Evolutionary conservation across 139 green algal genomes (phyloP), one percentile per base, ranked within the genome.

Genomic region (Picochlorum costavermella): DNA sequence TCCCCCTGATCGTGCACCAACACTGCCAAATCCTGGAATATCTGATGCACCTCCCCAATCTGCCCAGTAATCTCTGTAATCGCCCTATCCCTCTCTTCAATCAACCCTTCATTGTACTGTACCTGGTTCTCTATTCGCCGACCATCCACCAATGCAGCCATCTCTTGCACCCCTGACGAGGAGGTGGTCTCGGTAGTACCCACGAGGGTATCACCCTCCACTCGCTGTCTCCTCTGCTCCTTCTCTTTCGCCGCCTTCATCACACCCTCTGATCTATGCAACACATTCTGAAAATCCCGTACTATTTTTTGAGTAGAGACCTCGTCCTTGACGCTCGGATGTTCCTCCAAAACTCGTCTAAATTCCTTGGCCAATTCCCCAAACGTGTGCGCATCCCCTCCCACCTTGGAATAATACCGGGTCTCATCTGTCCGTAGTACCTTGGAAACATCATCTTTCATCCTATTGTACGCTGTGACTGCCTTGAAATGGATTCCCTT

Each of bases 1-100:
- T 70, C 64, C 1, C 89, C 88, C 68, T 96, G 89, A 65, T 96
- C 88, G 48, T 88, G 72, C 25, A 96, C 86, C 51, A 95, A 69
- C 56, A 90, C 82, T 9, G 89, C 89, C 50, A 95, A 72, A 73
- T 96, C 88, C 70, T 71, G 64, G 48, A 83, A 81, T 53, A 83
- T 79, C 36, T 78, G 58, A 17, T 75, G 51, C n/a, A 87, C 77
- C 50, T 87, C 81, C 8, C 75, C 71, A 23, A 87, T 86, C 65
- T 86, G 74, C 12, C 68, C 63, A 13, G 61, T 40, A 36, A 85
- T 84, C 30, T 81, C 78, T 0, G 55, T 60, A 23, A 95, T 93
- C 43, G 80, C 87, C 31, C 78, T 51, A 61, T 95, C 88, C 14
- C 89, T 69, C 72, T 96, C 89, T 60, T 90, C 83, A 50, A 95